Percentiles rank a stretch among this genome's conserved stretches.
phyloP scores from a whole-genome alignment of 2,329 filamentous ascomycete species.

The Diplodia seriata region DNA sequence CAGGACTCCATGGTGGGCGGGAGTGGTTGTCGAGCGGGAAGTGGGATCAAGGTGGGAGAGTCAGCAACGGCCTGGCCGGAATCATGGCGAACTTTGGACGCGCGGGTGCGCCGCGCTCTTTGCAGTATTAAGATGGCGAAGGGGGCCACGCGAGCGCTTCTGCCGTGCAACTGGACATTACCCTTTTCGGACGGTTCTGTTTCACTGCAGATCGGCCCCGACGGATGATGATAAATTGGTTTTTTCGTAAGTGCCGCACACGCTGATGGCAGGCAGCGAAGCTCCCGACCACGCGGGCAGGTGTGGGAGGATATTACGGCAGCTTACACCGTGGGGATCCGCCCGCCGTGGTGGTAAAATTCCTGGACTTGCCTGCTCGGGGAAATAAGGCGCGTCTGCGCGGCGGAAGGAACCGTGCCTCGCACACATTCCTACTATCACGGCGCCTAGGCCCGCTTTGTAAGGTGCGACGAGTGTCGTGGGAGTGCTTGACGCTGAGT shows the following conservation, averaged over 20 bases:
- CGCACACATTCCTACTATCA: background rate
- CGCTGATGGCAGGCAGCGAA: background rate
- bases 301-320: background rate
- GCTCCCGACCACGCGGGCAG: background rate
- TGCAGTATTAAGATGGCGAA: constrained; percentile 5
- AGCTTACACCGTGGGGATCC: constrained; percentile 5
- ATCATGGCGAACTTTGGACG: background rate
- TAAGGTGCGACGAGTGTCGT: background rate
- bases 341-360: background rate
- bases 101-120: background rate
- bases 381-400: background rate
- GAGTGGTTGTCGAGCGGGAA: background rate
- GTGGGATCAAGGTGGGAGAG: background rate
- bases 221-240: constrained; percentile 9
- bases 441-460: background rate
- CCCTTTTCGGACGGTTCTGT: background rate
- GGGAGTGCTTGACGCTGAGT: background rate
- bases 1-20: constrained; percentile 36
- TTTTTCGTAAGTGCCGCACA: constrained; percentile 2
- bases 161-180: constrained; percentile 21
- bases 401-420: background rate
- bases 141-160: constrained; percentile 6
- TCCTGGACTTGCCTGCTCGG: background rate
- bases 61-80: background rate
- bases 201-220: constrained; percentile 1